Evolutionary conservation across 495 filamentous ascomycete genomes (phyloP).

Genomic region (Penicillium pancosmium): DNA sequence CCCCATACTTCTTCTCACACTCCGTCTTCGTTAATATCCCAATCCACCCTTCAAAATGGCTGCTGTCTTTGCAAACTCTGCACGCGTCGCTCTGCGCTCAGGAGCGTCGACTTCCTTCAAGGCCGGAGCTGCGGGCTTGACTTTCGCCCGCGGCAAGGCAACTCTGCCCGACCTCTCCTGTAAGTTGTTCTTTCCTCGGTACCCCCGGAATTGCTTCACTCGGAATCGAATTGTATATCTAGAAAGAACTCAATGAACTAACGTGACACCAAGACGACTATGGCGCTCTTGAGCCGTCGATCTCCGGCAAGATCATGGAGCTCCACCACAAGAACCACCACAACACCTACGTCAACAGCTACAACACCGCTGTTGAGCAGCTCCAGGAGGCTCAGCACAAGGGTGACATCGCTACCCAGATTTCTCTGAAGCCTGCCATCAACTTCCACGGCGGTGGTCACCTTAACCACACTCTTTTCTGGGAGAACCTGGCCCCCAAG

Average conservation of each 20-base stretch:
- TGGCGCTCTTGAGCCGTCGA: slow-evolving; percentile 88
- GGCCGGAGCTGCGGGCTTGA: slow-evolving; percentile 65
- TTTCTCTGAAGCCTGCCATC: slow-evolving; percentile 80
- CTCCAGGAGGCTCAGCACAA: slow-evolving; percentile 56
- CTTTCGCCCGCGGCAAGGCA: slow-evolving; percentile 82
- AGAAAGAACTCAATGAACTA: background rate
- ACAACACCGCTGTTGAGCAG: slow-evolving; percentile 63
- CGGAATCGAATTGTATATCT: background rate
- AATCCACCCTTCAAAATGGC: slow-evolving; percentile 49
- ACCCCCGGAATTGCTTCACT: background rate
- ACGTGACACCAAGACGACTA: slow-evolving; percentile 66
- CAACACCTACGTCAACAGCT: slow-evolving; percentile 69
- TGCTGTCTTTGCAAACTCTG: slow-evolving; percentile 54
- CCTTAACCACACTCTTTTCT: slow-evolving; percentile 91
- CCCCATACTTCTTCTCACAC: slow-evolving; percentile 10
- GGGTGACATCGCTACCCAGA: slow-evolving; percentile 64
- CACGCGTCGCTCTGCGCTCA: slow-evolving; percentile 58
- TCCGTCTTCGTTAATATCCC: background rate
- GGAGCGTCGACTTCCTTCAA: slow-evolving; percentile 48
- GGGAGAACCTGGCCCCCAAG: slow-evolving; percentile 87
- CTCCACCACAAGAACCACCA: slow-evolving; percentile 74
- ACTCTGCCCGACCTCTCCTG: slow-evolving; percentile 94
- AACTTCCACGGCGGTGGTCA: slow-evolving; percentile 98
- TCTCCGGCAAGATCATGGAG: slow-evolving; percentile 99
- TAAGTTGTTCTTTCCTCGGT: slow-evolving; percentile 44